Evolutionary conservation across 1,139 yeast species (phyloP).

Genomic region (Kodamaea sp.): DNA sequence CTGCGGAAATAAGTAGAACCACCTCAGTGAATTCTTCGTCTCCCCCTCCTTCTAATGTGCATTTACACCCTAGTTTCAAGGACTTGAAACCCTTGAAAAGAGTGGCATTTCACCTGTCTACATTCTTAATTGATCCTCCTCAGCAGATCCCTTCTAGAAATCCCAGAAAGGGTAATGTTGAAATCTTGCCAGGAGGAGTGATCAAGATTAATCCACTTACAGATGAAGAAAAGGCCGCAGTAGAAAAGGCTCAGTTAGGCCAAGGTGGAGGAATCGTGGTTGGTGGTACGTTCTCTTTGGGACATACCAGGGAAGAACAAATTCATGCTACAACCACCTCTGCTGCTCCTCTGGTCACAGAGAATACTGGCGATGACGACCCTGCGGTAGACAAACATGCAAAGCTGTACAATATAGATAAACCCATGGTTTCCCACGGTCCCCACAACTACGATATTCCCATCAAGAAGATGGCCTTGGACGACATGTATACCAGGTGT

Average conservation of each 20-base stretch:
- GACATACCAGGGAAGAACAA: constrained; percentile 19
- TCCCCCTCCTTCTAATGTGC: constrained; percentile 10
- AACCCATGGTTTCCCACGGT: constrained; percentile 43
- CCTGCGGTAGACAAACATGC: constrained; percentile 46
- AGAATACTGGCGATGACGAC: constrained; percentile 32
- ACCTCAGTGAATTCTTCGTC: constrained; percentile 1
- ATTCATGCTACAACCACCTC: constrained; percentile 22
- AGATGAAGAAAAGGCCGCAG: constrained; percentile 53
- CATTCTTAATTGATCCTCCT: constrained; percentile 72
- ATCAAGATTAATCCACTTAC: constrained; percentile 61
- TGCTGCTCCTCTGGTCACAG: constrained; percentile 8
- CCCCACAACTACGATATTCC: constrained; percentile 33
- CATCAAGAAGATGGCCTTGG: constrained; percentile 53
- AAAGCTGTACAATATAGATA: constrained; percentile 45
- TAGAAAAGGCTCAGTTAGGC: constrained; percentile 48
- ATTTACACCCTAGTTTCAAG: constrained; percentile 15
- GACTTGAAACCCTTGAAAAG: constrained; percentile 52
- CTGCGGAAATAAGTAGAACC: constrained; percentile 1
- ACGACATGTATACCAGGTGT: constrained; percentile 69
- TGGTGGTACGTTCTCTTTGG: constrained; percentile 73
- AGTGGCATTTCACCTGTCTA: constrained; percentile 72
- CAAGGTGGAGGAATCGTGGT: constrained; percentile 75
- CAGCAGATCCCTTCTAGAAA: constrained; percentile 67
- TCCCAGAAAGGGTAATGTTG: constrained; percentile 74
- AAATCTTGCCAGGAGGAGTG: constrained; percentile 59